Base-by-base conservation (phyloP, 208 protist genomes). In the Jaenimonas drosophilae region DNA sequence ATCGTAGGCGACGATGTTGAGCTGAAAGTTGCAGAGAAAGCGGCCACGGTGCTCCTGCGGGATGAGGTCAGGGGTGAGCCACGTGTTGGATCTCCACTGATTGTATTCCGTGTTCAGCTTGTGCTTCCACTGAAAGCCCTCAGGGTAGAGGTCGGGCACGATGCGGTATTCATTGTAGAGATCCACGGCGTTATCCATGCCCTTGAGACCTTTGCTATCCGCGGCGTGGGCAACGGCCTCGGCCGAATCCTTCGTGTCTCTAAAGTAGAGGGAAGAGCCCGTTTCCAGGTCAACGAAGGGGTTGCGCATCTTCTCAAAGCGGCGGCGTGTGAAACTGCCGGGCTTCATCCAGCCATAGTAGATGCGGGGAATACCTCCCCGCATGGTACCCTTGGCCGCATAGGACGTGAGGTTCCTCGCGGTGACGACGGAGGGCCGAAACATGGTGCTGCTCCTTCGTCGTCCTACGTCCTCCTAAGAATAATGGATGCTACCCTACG, bases 51-150 rank as follows among this genome's bases (percentile, higher is more conserved):
- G 88, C 65, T 95, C 88, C 49, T 81, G 64, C 20, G 88, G 88
- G 41, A 95, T 95, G 21, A 95, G 73, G 46, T 95, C 88, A 26
- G 84, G 84, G 23, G 88, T 93, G 38, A 92, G 59, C 88, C 88
- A 95, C 32, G 88, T 95, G 70, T 93, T 95, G 29, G 80, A 91
- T 61, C 88, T 80, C 84, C 88, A 95, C 64, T 95, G 88, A 39
- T 95, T 95, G 64, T 95, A 95, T 70, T 95, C 83, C 0, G 84
- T 90, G 52, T 95, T 95, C 14, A 95, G 63, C 56, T 92, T 92
- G 66, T 95, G 88, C 58, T 92, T 92, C 82, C 83, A 95, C 41
- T 92, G 80, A 61, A 95, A 95, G 17, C 88, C 88, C 46, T 95
- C 83, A 2, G 88, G 88, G 54, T 95, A 95, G 26, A 95, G 66